These are phyloP conservation scores for Mycena crocata DNA, from an alignment of 768 basidiomycete species.

Conservation along the genomic window DNA sequence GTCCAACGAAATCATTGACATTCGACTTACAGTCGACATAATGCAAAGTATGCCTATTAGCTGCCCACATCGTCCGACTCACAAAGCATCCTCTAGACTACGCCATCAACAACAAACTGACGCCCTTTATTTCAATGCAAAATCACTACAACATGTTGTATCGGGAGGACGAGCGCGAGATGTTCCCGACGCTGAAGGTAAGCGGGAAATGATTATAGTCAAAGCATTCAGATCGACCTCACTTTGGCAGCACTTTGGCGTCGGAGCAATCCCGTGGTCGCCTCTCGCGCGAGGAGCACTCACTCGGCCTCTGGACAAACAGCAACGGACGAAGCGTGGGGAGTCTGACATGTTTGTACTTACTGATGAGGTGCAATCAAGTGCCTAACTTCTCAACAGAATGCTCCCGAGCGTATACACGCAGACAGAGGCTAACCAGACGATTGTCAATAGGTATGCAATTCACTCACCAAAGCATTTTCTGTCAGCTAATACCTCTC, in stretches of 20 bases:
- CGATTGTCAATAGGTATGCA: slow-evolving; percentile 41
- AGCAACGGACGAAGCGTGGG: slow-evolving; percentile 50
- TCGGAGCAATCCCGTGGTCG: slow-evolving; percentile 70
- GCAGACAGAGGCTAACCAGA: slow-evolving; percentile 30
- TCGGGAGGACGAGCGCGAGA: slow-evolving; percentile 74
- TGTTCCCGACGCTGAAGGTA: slow-evolving; percentile 70
- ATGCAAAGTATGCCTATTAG: slow-evolving; percentile 69
- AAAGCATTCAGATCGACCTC: not conserved
- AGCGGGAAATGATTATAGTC: not conserved
- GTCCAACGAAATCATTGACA: not conserved
- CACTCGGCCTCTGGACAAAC: slow-evolving; percentile 47
- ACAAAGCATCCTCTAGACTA: slow-evolving; percentile 55
- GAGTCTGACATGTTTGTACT: slow-evolving; percentile 47
- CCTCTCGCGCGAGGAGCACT: too few relatives aligned
- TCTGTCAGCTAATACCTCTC: not conserved
- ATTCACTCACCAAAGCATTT: not conserved
- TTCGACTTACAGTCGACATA: slow-evolving; percentile 53
- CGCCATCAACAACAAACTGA: slow-evolving; percentile 66
- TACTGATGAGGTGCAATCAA: not conserved
- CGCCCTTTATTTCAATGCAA: slow-evolving; percentile 77
- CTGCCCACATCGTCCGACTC: not conserved
- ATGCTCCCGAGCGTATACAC: slow-evolving; percentile 21
- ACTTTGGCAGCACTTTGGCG: slow-evolving; percentile 58
- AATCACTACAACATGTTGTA: slow-evolving; percentile 73
- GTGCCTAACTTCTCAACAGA: not conserved